A percentile compares a stretch with the other conserved stretches of the same genome.
Conservation (phyloP, 1,139 yeast genomes). For the Suhomyces bokatorum region DNA sequence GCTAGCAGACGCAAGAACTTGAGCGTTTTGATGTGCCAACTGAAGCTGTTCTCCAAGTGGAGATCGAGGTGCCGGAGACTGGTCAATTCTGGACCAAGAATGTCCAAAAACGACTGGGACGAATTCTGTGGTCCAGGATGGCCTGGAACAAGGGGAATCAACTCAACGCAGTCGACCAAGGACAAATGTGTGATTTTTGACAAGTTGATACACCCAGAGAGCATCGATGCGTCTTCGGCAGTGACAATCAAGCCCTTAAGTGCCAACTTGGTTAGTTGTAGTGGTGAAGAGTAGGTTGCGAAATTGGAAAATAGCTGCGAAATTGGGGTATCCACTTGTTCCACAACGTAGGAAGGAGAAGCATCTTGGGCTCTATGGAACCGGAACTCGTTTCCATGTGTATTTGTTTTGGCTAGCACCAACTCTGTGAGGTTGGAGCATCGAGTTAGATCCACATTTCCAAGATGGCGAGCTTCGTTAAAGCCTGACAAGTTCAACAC, state of each 20-base stretch:
- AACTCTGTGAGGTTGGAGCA: conserved; percentile 10
- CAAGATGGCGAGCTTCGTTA: conserved; percentile 5
- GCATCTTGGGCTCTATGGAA: conserved; percentile 2
- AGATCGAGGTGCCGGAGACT: conserved; percentile 17
- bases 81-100: conserved; percentile 13
- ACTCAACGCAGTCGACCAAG: conserved; percentile 10
- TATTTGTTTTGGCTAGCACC: conserved; percentile 11
- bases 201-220: conserved; percentile 4
- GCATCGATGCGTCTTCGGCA: conserved; percentile 5
- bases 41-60: conserved; percentile 21
- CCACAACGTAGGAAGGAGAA: background rate
- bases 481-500: conserved; percentile 10
- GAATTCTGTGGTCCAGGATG: background rate
- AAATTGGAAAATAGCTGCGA: conserved; percentile 2
- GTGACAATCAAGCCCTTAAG: conserved; percentile 7
- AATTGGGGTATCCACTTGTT: conserved; percentile 1
- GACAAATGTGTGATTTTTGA: conserved; percentile 4
- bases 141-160: conserved; percentile 2
- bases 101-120: conserved; percentile 14
- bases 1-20: conserved; percentile 11
- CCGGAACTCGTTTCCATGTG: conserved; percentile 5
- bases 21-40: conserved; percentile 17
- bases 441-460: conserved; percentile 4
- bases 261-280: conserved; percentile 5
- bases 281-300: conserved; percentile 10